These are phyloP conservation scores for Fusarium sp. DNA, from an alignment of 2,329 filamentous ascomycete species.

Conservation along the genomic window DNA sequence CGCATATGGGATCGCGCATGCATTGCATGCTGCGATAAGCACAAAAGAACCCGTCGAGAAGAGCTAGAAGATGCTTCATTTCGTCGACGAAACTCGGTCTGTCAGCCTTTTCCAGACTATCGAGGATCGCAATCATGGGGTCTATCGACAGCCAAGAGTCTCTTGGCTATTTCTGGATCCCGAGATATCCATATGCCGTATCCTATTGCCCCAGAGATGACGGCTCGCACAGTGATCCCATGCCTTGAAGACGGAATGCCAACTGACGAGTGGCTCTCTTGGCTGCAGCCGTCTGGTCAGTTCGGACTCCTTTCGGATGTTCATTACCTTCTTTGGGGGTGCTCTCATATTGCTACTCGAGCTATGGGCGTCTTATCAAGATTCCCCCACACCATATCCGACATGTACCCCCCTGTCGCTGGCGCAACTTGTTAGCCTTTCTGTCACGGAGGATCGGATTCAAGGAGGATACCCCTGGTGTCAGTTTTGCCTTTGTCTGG, in stretches of 20 bases:
- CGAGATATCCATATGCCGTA: constrained; percentile 1
- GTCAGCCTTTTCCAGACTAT: not conserved
- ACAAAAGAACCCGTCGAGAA: constrained; percentile 10
- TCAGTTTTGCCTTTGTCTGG: not conserved
- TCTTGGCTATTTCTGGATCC: constrained; percentile 30
- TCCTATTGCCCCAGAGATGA: not conserved
- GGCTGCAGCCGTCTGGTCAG: constrained; percentile 4
- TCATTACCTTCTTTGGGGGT: not conserved
- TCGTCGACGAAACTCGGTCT: constrained; percentile 4
- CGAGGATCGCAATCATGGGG: not conserved
- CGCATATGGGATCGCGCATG: constrained; percentile 20
- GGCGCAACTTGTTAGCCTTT: constrained; percentile 7
- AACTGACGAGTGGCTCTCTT: constrained; percentile 16
- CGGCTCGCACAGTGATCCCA: not conserved
- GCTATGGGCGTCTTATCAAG: constrained; percentile 43
- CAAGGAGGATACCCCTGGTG: not conserved
- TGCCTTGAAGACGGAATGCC: not conserved
- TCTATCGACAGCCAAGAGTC: not conserved
- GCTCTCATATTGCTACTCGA: constrained; percentile 27
- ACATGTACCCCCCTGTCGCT: constrained; percentile 22
- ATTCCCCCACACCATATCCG: constrained; percentile 37
- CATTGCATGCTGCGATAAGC: constrained; percentile 37
- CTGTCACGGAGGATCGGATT: constrained; percentile 18
- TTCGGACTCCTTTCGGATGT: not conserved
- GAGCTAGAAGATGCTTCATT: constrained; percentile 24